Base-by-base conservation (phyloP, 1,284 basidiomycete genomes). In the Trichosporon inkin region DNA sequence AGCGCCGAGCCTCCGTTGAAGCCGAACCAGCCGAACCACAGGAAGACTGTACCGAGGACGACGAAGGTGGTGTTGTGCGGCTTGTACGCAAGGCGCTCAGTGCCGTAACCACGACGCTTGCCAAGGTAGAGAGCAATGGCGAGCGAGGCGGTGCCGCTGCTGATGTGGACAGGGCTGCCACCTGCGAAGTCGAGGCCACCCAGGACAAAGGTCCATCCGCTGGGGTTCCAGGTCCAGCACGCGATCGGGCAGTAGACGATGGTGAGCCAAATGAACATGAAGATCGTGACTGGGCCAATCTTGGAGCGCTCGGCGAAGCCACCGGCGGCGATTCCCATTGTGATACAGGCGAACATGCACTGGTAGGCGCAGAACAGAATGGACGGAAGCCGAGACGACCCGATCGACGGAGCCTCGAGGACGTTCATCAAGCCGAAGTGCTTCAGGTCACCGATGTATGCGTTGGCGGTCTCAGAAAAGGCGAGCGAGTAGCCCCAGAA, bases 1-100 rank as follows among this genome's bases (percentile, higher is more conserved):
- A 77, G 71, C 13, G 75, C 75, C 6, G 73, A 75, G 38, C 90
- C 90, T 41, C 92, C 92, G 79, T 94, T 94, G 82, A 89, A 90
- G 19, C 88, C 93, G 72, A 94, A 92, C 94, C 94, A 97, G n/a
- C 93, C 94, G 71, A 96, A 93, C 94, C 93, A 98, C 60, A 98
- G 89, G 79, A 98, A 86, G 13, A 87, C 85, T 0, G 95, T 98
- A 55, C 94, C 94, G 58, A 99, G 82, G 56, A 97, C 82, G 67
- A 98, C 90, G 76, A 94, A 92, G 44, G 87, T 86, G 2, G 88
- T 89, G 76, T 90, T 90, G 77, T 91, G 85, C 13, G 65, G 65
- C 81, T 93, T 90, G 85, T 92, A 89, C 1, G 90, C 89, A 37
- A 93, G 84, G 35, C 89, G 85, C 71, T 92, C 89, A 2, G 93